Conservation (phyloP, 441 rosid species). For the Jatropha multifida region DNA sequence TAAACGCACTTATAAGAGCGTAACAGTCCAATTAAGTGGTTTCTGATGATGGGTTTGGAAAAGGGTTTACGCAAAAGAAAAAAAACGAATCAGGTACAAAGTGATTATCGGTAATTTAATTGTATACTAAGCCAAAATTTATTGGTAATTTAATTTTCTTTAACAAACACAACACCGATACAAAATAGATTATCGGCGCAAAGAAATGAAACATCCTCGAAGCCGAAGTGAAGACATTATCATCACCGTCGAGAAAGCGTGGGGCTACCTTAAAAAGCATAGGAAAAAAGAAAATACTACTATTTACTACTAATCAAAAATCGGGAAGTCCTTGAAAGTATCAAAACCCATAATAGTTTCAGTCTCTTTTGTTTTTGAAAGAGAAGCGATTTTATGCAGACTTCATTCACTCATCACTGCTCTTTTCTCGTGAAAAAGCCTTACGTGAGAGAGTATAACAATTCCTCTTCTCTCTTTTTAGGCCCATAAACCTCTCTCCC, state of each 20-base stretch:
- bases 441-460: slow-evolving; percentile 17
- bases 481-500: slow-evolving; percentile 29
- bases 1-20: too few species aligned
- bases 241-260: slow-evolving; percentile 11
- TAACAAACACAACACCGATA: too few species aligned
- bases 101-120: too few species aligned
- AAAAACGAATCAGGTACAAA: too few species aligned
- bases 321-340: slow-evolving; percentile 17
- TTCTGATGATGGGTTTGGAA: too few species aligned
- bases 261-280: slow-evolving; percentile 3
- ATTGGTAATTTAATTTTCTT: too few species aligned
- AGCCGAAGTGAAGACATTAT: background rate
- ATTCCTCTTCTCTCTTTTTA: slow-evolving; percentile 13
- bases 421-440: slow-evolving; percentile 54
- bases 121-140: too few species aligned
- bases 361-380: background rate
- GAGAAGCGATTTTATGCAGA: slow-evolving; percentile 24
- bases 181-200: too few species aligned
- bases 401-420: slow-evolving; percentile 53
- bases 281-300: background rate
- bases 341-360: slow-evolving; percentile 26
- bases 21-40: too few species aligned
- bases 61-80: too few species aligned
- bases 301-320: too few species aligned
- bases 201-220: background rate